phyloP scores from a whole-genome alignment of 495 filamentous ascomycete species.

The Penicillium roqueforti region DNA sequence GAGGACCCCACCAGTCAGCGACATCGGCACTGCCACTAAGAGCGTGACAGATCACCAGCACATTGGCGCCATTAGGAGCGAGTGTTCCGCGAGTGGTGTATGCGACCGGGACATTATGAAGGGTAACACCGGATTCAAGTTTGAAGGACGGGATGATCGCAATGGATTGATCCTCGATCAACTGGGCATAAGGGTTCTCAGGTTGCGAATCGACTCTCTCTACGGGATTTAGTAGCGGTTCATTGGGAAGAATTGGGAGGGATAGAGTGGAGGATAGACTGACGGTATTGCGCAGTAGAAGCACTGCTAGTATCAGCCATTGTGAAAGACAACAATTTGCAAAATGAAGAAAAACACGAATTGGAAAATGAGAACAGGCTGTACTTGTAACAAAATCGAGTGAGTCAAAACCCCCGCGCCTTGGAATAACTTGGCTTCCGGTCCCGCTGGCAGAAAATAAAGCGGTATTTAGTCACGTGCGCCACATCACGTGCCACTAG shows the following conservation, averaged over 20 bases:
- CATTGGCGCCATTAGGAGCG: conserved; percentile 75
- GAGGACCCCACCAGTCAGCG: conserved; percentile 95
- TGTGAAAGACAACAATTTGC: conserved; percentile 11
- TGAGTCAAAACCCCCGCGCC: conserved; percentile 12
- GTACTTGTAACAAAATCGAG: not conserved
- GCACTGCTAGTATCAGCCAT: conserved; percentile 31
- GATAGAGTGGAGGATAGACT: conserved; percentile 41
- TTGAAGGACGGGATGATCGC: conserved; percentile 84
- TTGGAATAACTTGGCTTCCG: not conserved
- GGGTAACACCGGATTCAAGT: conserved; percentile 84
- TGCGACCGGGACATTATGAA: conserved; percentile 86
- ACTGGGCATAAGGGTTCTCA: conserved; percentile 83
- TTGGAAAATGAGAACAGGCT: conserved; percentile 7
- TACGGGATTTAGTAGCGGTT: conserved; percentile 60
- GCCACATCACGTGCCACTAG: not conserved
- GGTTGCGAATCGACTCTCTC: conserved; percentile 63
- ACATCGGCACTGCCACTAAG: conserved; percentile 95
- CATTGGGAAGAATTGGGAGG: conserved; percentile 5
- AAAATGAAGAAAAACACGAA: not conserved
- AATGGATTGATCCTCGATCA: conserved; percentile 84
- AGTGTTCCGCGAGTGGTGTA: conserved; percentile 84
- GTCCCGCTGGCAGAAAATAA: conserved; percentile 3
- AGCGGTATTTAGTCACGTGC: not conserved
- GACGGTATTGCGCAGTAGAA: conserved; percentile 35
- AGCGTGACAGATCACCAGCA: conserved; percentile 94